These are phyloP conservation scores for Bipolaris cookei DNA, from an alignment of 2,329 filamentous ascomycete genomes.

Conservation along the genomic window DNA sequence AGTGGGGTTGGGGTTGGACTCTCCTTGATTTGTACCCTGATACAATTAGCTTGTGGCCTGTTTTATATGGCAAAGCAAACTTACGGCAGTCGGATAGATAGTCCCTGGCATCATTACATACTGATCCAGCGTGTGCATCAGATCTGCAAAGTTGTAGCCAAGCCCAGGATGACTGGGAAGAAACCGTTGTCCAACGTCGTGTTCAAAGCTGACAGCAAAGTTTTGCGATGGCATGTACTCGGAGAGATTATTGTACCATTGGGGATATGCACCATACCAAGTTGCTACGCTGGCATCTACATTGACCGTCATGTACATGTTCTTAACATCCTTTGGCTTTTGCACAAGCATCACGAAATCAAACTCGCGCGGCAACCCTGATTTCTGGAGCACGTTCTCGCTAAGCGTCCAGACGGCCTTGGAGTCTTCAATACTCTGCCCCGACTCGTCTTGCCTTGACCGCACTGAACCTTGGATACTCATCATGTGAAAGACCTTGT, in stretches of 20 bases:
- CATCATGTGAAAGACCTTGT: slow-evolving; percentile 59
- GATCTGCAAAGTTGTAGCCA: slow-evolving; percentile 56
- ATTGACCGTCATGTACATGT: slow-evolving; percentile 51
- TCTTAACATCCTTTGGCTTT: slow-evolving; percentile 51
- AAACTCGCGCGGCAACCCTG: slow-evolving; percentile 59
- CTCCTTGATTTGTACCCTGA: slow-evolving; percentile 14
- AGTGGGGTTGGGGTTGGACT: slow-evolving; percentile 7
- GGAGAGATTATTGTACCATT: slow-evolving; percentile 48
- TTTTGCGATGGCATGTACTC: slow-evolving; percentile 50
- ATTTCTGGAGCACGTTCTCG: slow-evolving; percentile 57
- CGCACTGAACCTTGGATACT: slow-evolving; percentile 57
- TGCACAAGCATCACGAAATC: slow-evolving; percentile 59
- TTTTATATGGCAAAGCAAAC: not conserved
- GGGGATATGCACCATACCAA: slow-evolving; percentile 52
- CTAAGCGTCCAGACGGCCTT: slow-evolving; percentile 59
- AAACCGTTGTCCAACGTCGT: slow-evolving; percentile 55
- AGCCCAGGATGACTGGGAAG: slow-evolving; percentile 41
- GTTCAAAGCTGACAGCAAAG: slow-evolving; percentile 49
- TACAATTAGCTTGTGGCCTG: not conserved
- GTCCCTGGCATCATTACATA: slow-evolving; percentile 56
- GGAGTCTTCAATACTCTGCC: slow-evolving; percentile 53
- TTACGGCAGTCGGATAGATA: slow-evolving; percentile 44
- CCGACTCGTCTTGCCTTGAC: slow-evolving; percentile 47
- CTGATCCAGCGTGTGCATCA: slow-evolving; percentile 51
- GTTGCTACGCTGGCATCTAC: slow-evolving; percentile 53